Evolutionary conservation across 192 early-diverging fungal genomes (phyloP).

Genomic region (Ramicandelaber brevisporus): DNA sequence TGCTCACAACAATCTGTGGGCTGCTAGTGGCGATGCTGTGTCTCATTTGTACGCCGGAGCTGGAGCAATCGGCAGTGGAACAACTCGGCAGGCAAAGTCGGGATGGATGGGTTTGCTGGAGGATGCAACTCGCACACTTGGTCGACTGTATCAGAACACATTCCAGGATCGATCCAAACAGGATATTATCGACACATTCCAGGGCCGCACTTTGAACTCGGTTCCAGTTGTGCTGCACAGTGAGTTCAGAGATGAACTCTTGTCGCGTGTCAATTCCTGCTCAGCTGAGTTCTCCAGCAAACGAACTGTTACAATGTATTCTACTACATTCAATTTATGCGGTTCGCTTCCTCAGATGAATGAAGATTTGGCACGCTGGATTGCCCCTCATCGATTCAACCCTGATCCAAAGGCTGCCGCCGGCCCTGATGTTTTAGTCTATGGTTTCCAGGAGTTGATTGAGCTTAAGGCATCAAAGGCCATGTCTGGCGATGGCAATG

Average conservation of each 20-base stretch:
- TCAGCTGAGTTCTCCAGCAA: too few relatives aligned
- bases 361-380: too few relatives aligned
- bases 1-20: slow-evolving; percentile 41
- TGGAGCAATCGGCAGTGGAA: slow-evolving; percentile 76
- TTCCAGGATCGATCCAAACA: slow-evolving; percentile 89
- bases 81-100: slow-evolving; percentile 69
- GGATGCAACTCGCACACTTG: slow-evolving; percentile 80
- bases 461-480: slow-evolving; percentile 51
- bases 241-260: too few relatives aligned
- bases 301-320: too few relatives aligned
- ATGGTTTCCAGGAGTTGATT: slow-evolving; percentile 96
- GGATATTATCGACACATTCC: slow-evolving; percentile 67
- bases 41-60: slow-evolving; percentile 90
- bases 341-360: too few relatives aligned
- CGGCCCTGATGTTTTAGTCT: slow-evolving; percentile 60
- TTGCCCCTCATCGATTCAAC: too few relatives aligned
- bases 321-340: slow-evolving; percentile 2
- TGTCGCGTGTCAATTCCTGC: too few relatives aligned
- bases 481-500: slow-evolving; percentile 30
- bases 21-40: slow-evolving; percentile 72
- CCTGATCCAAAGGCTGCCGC: too few relatives aligned
- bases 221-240: slow-evolving; percentile 8
- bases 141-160: slow-evolving; percentile 84
- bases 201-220: slow-evolving; percentile 26
- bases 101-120: slow-evolving; percentile 42